Base-by-base conservation (phyloP, 768 basidiomycete genomes). In the Mycena olivaceomarginata region DNA sequence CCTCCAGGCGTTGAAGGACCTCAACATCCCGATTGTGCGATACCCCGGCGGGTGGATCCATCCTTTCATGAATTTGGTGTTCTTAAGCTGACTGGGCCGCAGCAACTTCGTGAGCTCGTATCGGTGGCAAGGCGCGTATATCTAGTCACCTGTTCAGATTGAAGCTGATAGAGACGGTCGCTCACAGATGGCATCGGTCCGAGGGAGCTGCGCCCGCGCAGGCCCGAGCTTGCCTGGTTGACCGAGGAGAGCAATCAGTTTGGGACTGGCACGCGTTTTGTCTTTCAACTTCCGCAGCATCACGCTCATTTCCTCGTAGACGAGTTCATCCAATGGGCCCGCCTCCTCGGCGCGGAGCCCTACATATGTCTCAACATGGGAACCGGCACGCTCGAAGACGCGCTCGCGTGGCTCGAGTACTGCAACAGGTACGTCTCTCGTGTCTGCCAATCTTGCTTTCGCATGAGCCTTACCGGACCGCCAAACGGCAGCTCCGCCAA, bases 331-430 rank as follows among this genome's bases (percentile, higher is more conserved):
- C 83, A 87, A 69, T 93, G 91, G 87, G 92, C 90, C 76, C 86
- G 88, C 13, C 86, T 83, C 16, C 83, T 90, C 2, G 88, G 87
- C 8, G 88, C 88, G 13, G 92, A 93, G 81, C 93, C 92, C 1
- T 93, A 88, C 80, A 89, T 93, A 63, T 91, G 91, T 77, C 80
- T 92, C 40, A 93, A 93, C 82, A 92, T 93, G 92, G 93, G 92
- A 6, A 92, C 92, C 0, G 92, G 93, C 5, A 92, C 91, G 0
- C 85, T 91, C 10, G 91, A 92, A 72, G 92, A 93, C 56, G 92
- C 92, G 0, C 83, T 93, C 31, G 89, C 87, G 9, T 92, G 91
- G 92, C 72, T 93, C 18, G 93, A 93, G 76, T 93, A 93, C 82
- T 93, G 92, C 81, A 93, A 93, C 75, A 90, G 91, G 87, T 86